phyloP scores from a whole-genome alignment of 345 rosid genomes.

The Adansonia digitata region DNA sequence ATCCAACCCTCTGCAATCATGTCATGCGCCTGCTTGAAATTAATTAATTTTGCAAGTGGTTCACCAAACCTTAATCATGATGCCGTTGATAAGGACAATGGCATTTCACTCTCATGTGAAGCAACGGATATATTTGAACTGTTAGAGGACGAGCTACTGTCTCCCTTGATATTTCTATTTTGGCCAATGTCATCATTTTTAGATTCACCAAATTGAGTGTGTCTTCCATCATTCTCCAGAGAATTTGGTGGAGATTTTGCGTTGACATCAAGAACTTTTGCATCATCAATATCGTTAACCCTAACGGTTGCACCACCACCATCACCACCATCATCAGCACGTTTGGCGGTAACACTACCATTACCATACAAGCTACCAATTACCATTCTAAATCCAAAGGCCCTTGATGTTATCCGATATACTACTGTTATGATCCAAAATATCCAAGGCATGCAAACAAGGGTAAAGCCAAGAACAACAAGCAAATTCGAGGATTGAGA shows the following conservation, averaged over 20 bases:
- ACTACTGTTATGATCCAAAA: neutral
- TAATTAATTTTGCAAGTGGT: neutral
- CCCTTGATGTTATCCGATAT: neutral
- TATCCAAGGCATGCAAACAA: neutral
- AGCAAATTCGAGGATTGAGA: neutral
- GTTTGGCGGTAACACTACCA: neutral
- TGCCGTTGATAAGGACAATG: neutral
- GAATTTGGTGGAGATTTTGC: neutral
- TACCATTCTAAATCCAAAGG: neutral
- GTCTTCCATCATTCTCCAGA: too few relatives aligned
- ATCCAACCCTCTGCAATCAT: neutral
- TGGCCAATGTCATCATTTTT: neutral
- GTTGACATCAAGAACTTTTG: neutral
- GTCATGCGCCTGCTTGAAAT: neutral
- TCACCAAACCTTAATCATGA: neutral
- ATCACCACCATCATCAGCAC: neutral
- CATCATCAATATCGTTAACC: neutral
- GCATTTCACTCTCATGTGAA: conserved; percentile 2
- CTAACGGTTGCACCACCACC: neutral
- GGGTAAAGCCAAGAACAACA: neutral
- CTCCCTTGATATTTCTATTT: neutral
- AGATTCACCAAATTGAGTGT: neutral
- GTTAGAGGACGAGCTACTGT: neutral
- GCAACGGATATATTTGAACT: neutral
- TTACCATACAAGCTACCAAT: neutral